These are phyloP conservation scores for Colletotrichum caudatum DNA, from an alignment of 2,329 filamentous ascomycete genomes.

Conservation along the genomic window DNA sequence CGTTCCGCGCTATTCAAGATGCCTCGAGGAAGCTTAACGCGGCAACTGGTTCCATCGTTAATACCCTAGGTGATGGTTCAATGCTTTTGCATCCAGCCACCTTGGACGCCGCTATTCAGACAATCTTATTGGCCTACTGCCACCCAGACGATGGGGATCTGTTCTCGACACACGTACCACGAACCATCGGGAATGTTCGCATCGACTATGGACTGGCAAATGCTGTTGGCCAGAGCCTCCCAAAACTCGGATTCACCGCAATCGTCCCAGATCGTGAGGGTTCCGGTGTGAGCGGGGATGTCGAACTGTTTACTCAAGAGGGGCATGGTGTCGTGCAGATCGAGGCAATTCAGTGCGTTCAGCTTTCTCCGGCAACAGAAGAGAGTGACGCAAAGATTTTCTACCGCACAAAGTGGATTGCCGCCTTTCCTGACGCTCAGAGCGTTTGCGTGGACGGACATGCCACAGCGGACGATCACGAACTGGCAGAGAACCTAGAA, in stretches of 20 bases:
- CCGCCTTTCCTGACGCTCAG: neutral
- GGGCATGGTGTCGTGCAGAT: neutral
- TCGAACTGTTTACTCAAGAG: neutral
- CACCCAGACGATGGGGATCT: slow-evolving; percentile 50
- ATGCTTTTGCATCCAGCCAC: slow-evolving; percentile 49
- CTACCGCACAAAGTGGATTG: neutral
- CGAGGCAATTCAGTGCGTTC: neutral
- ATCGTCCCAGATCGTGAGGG: neutral
- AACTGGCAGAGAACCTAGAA: neutral
- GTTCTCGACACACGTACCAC: slow-evolving; percentile 47
- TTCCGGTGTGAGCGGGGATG: neutral
- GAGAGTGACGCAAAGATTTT: neutral
- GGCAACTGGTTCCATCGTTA: neutral
- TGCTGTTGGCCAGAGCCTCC: neutral
- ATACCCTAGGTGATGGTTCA: neutral
- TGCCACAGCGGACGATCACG: neutral
- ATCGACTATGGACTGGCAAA: neutral
- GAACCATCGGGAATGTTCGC: neutral
- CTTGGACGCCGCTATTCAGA: slow-evolving; percentile 52
- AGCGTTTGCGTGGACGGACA: neutral
- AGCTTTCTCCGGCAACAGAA: neutral
- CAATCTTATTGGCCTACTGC: slow-evolving; percentile 48
- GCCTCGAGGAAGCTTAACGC: neutral
- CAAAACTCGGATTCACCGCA: neutral
- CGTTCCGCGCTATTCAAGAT: neutral